These are phyloP conservation scores for Trichoderma atrobrunneum DNA, from an alignment of 2,329 filamentous ascomycete genomes.

Conservation along the genomic window DNA sequence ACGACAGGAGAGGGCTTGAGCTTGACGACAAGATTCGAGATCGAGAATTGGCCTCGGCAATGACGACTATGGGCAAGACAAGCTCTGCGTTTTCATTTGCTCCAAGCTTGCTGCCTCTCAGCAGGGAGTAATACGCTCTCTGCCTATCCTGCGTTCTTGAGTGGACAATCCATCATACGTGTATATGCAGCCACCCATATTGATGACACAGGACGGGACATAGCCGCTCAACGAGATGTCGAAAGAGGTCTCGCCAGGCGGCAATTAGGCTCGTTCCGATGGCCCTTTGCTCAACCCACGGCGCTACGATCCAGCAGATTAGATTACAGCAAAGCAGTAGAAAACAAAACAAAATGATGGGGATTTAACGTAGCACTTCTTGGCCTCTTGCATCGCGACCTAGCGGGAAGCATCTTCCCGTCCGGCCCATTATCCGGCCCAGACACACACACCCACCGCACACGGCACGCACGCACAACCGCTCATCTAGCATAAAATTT, in stretches of 20 bases:
- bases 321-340: background rate
- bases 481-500: background rate
- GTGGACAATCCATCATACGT: background rate
- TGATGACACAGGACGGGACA: background rate
- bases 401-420: slow-evolving; percentile 19
- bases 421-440: slow-evolving; percentile 20
- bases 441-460: slow-evolving; percentile 5
- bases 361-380: background rate
- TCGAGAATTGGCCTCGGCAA: slow-evolving; percentile 35
- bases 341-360: background rate
- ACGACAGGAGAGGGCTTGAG: background rate
- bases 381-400: slow-evolving; percentile 10
- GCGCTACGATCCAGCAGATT: background rate
- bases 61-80: background rate
- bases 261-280: background rate
- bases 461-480: background rate
- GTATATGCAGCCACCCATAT: background rate
- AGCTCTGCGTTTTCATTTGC: background rate
- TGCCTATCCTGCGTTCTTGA: background rate
- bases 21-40: slow-evolving; percentile 1
- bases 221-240: slow-evolving; percentile 3
- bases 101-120: background rate
- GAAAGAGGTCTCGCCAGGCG: background rate
- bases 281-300: background rate
- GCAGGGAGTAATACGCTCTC: background rate